Evolutionary conservation across 306 rosid species (phyloP), one percentile per base, ranked within the genome.

Genomic region (Spatholobus suberectus): DNA sequence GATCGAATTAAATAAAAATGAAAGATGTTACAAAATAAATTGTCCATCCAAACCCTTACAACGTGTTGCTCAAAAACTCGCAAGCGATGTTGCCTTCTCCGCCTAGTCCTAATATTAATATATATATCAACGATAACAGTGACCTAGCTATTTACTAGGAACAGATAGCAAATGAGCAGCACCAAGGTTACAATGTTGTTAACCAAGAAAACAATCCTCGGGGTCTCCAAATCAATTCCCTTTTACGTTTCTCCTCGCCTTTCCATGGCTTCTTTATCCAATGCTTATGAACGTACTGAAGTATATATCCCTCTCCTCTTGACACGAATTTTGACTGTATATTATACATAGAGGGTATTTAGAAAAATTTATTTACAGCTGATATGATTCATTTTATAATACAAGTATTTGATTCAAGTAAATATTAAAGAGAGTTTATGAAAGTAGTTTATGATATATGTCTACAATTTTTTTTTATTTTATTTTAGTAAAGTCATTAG

Each of bases 251-350:
- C 58, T 81, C 66, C 51, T 57, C 40, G 14, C 5, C 62, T 68
- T 72, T 41, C 79, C 43, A 24, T 79, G 13, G 85, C 89, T n/a
- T n/a, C n/a, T n/a, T n/a, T n/a, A n/a, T n/a, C n/a, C n/a, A n/a
- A n/a, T n/a, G n/a, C n/a, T 58, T 61, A 10, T 71, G 77, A 89
- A 82, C 86, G 72, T 6, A 76, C 86, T 1, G 70, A 80, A 49
- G 89, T 87, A 72, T 37, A 43, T 12, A 43, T 13, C 24, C 5
- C 2, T 61, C 26, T 41, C 6, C 49, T 41, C 49, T 43, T 43
- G 8, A 10, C 17, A 43, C 49, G 1, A 43, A 0, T 10, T 43
- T 43, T 43, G 2, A 43, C 49, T 41, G 8, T 41, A 41, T 41
- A 37, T 37, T 37, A 37, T 37, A 37, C 40, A 37, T 5, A 3